Conservation (phyloP, 2,329 filamentous ascomycete species). For the Aureobasidium pullulans region DNA sequence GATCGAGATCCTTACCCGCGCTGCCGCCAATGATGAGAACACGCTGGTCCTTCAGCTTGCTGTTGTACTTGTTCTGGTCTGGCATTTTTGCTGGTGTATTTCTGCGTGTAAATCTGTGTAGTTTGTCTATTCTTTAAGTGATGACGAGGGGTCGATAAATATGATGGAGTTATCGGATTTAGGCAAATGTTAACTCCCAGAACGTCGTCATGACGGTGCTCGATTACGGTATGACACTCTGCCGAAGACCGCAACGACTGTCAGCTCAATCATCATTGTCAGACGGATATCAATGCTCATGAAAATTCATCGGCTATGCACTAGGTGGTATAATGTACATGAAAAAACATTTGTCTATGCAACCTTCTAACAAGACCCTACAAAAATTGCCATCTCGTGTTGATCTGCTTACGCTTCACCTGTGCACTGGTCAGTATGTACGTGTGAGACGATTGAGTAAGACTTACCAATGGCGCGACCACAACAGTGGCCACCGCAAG, state of each 20-base stretch:
- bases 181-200: not conserved
- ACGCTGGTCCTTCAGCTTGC: constrained; percentile 40
- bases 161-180: not conserved
- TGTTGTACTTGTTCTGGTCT: constrained; percentile 38
- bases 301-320: too few species aligned
- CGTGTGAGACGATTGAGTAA: not conserved
- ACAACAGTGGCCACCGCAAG: constrained; percentile 68
- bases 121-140: not conserved
- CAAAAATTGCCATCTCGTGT: constrained; percentile 52
- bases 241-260: too few species aligned
- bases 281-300: not conserved
- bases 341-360: not conserved
- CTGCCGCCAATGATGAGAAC: constrained; percentile 58
- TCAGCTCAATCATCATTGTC: too few species aligned
- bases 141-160: not conserved
- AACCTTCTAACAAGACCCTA: not conserved
- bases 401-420: constrained; percentile 58
- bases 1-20: constrained; percentile 20
- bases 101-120: not conserved
- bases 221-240: too few species aligned
- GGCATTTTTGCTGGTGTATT: constrained; percentile 23
- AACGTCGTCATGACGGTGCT: not conserved
- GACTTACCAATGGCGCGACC: constrained; percentile 76
- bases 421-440: constrained; percentile 24
- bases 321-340: not conserved